Evolutionary conservation across 2,329 filamentous ascomycete species (phyloP), one percentile per base, ranked within the genome.

Genomic region (Monilinia laxa): DNA sequence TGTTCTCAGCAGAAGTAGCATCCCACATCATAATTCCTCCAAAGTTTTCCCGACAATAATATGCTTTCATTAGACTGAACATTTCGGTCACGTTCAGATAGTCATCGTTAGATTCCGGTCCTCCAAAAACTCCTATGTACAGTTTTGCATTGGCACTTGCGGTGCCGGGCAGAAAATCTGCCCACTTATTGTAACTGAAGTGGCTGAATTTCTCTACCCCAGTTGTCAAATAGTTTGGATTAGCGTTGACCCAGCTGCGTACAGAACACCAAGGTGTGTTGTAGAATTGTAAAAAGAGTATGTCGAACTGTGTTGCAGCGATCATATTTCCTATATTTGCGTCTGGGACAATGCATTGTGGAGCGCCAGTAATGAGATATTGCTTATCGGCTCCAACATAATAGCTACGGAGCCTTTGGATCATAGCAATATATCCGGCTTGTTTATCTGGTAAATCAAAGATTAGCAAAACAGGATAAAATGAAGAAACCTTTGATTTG

Each of bases 1-100:
- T 72, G 45, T 68, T 62, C 18, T 68, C 59, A 1, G 74, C 71
- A 42, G 49, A 56, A 12, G 71, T 73, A 25, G 73, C 74, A 12
- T 77, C 75, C 71, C 73, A 76, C 28, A 77, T 40, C 75, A 76
- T 76, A 23, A 77, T 67, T 64, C 75, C 75, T 55, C 74, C 75
- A 52, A 77, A 76, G 16, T 71, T 64, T 14, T 64, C 9, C 16
- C 69, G 54, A 4, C 51, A 52, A 35, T 70, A 65, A 59, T 71
- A 74, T 16, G 64, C 68, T n/a, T 55, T 25, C 54, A 76, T 71
- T 20, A 77, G 54, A 2, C 58, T 62, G 31, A 72, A 62, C 1
- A 68, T 71, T 57, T 74, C 71, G 25, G 59, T 20, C 9, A 71
- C 65, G 18, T 57, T 62, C 14, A 74, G 45, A 51, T 71, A 76